Evolutionary conservation across 108 stramenopile species (phyloP).

Genomic region (Stephanodiscus triporus): DNA sequence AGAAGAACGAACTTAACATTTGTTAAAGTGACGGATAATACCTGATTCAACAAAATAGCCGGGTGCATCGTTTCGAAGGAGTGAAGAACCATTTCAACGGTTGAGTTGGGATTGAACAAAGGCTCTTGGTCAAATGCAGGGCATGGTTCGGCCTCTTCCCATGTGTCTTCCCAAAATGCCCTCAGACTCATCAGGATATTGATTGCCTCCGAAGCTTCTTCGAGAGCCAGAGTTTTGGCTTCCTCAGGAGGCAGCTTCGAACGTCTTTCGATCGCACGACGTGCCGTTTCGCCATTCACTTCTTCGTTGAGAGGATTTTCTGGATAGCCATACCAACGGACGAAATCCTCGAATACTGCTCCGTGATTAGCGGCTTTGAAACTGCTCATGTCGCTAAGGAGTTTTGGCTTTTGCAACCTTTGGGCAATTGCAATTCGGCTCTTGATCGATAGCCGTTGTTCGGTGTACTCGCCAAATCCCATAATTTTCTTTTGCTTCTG

Average conservation of each 20-base stretch:
- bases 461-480: conserved; percentile 9
- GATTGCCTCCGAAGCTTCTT: conserved; percentile 76
- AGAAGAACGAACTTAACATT: conserved; percentile 67
- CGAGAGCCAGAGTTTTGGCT: conserved; percentile 46
- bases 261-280: conserved; percentile 23
- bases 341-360: conserved; percentile 77
- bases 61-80: conserved; percentile 88
- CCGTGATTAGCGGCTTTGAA: conserved; percentile 89
- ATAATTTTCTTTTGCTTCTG: conserved; percentile 66
- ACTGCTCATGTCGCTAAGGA: conserved; percentile 84
- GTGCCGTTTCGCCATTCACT: conserved; percentile 40
- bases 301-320: conserved; percentile 76
- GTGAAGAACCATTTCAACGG: conserved; percentile 81
- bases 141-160: conserved; percentile 69
- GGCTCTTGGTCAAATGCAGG: conserved; percentile 80
- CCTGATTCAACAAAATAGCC: conserved; percentile 75
- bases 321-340: conserved; percentile 86
- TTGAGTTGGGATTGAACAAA: conserved; percentile 73
- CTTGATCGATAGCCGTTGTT: conserved; percentile 45
- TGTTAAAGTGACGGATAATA: conserved; percentile 76
- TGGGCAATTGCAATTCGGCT: conserved; percentile 71
- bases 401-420: conserved; percentile 75
- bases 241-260: conserved; percentile 32
- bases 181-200: conserved; percentile 64
- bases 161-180: conserved; percentile 81